Base-by-base conservation (phyloP, 768 basidiomycete species). In the Boletus rubescentipes region DNA sequence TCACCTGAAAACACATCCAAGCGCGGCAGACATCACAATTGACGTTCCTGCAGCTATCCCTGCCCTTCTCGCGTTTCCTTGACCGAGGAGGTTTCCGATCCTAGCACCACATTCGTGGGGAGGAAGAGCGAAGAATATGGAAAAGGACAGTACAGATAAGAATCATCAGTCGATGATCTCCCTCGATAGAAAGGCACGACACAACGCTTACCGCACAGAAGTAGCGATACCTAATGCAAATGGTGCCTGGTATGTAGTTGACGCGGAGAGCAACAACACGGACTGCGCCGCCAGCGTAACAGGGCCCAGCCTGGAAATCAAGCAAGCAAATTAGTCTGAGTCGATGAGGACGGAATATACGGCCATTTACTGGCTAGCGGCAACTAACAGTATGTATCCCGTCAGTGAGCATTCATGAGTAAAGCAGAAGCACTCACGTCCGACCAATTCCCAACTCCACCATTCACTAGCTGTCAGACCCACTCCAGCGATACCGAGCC, bases 401-500 rank as follows among this genome's bases (percentile, higher is more conserved):
- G 20, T 56, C 32, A 53, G 46, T 37, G 15, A 46, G 38, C 10
- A 46, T 40, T 9, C 37, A 26, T 16, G 15, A 44, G 16, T 42
- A 16, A 34, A 40, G 12, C 29, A 38, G 20, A 35, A 20, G n/a
- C 8, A 61, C 69, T 60, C 51, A 70, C 69, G 73, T 21, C 85
- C 86, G 31, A 89, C 71, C 7, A 93, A 79, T 71, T 97, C 94
- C 96, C 96, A 96, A 36, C 89, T 86, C 94, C 95, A 98, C 96
- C 95, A 98, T 70, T 97, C 96, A 4, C 84, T 85, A 1, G 91
- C 91, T 5, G 83, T 87, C 68, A 93, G 92, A 1, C 85, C 51
- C 20, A 92, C 83, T 10, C 96, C 94, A 11, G 90, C 89, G 4
- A 95, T 61, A 0, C 95, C 92, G 0, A 98, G 77, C 40, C 81